A percentile compares a stretch with the other conserved stretches of the same genome.
Evolutionary conservation across 495 filamentous ascomycete genomes (phyloP).

Genomic region (Penicillium goetzii): DNA sequence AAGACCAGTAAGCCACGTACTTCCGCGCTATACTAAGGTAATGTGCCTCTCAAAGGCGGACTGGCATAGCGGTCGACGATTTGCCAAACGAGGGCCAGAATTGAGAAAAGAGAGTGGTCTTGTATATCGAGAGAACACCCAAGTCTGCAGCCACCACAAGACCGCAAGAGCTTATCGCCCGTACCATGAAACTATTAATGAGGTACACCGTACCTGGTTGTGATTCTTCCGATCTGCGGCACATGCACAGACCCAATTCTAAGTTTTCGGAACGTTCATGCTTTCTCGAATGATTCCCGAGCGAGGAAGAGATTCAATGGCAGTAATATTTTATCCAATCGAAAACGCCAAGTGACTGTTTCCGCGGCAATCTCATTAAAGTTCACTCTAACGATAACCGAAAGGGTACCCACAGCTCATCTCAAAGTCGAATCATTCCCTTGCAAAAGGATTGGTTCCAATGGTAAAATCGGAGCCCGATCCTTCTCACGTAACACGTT

Average conservation of each 20-base stretch:
- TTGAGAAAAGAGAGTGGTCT: not conserved
- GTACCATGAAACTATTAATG: not conserved
- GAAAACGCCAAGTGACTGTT: not conserved
- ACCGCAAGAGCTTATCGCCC: not conserved
- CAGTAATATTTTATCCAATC: not conserved
- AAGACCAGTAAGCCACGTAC: not conserved
- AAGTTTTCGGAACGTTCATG: not conserved
- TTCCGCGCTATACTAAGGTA: not conserved
- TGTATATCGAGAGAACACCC: not conserved
- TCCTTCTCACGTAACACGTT: not conserved
- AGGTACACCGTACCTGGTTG: not conserved
- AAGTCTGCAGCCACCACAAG: slow-evolving; percentile 1
- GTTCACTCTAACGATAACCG: not conserved
- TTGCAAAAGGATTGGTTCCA: not conserved
- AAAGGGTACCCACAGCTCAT: not conserved
- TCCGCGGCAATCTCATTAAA: slow-evolving; percentile 1
- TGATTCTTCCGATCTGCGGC: not conserved
- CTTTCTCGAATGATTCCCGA: slow-evolving; percentile 1
- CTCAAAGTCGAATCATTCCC: not conserved
- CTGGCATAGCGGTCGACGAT: not conserved
- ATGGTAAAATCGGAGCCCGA: not conserved
- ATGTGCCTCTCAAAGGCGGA: slow-evolving; percentile 1
- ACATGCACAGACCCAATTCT: slow-evolving; percentile 1
- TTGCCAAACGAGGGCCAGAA: not conserved
- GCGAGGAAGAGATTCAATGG: not conserved